Percentiles rank a stretch among this genome's conserved stretches.
These are phyloP conservation scores for Lachnellula occidentalis DNA, from an alignment of 2,329 filamentous ascomycete species.

Conservation along the genomic window DNA sequence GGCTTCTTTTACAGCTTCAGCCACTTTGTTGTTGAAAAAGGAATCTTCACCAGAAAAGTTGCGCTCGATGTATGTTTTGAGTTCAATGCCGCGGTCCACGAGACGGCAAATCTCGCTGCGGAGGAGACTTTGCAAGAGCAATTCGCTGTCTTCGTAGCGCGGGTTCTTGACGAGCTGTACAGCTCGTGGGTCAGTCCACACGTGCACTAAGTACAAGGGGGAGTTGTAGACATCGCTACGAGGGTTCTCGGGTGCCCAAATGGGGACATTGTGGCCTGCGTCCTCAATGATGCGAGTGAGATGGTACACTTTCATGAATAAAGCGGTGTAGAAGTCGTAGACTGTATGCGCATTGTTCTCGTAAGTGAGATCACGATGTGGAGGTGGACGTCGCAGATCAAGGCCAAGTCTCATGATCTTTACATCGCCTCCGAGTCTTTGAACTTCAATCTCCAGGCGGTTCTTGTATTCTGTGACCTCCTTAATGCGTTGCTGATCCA, in stretches of 20 bases:
- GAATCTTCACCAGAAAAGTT: not conserved
- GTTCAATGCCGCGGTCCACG: not conserved
- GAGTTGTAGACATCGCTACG: not conserved
- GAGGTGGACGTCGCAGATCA: not conserved
- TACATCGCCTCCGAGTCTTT: constrained; percentile 5
- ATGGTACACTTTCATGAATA: not conserved
- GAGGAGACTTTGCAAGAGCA: constrained; percentile 2
- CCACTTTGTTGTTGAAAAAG: not conserved
- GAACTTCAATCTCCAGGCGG: constrained; percentile 5
- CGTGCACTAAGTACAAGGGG: not conserved
- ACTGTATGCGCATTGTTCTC: not conserved
- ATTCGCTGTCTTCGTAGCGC: constrained; percentile 1
- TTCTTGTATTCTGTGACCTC: constrained; percentile 4
- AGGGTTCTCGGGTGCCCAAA: not conserved
- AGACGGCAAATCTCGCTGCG: not conserved
- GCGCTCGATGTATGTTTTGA: not conserved
- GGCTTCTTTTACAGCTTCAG: not conserved
- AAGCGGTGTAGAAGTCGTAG: not conserved
- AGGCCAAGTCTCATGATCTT: constrained; percentile 4
- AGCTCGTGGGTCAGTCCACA: not conserved
- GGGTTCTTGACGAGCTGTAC: not conserved
- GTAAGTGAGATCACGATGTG: constrained; percentile 1
- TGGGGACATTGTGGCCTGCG: not conserved
- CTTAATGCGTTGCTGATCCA: not conserved
- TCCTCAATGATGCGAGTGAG: not conserved